Conservation (phyloP, 352 stramenopile genomes). For the Phytopythium montanum region DNA sequence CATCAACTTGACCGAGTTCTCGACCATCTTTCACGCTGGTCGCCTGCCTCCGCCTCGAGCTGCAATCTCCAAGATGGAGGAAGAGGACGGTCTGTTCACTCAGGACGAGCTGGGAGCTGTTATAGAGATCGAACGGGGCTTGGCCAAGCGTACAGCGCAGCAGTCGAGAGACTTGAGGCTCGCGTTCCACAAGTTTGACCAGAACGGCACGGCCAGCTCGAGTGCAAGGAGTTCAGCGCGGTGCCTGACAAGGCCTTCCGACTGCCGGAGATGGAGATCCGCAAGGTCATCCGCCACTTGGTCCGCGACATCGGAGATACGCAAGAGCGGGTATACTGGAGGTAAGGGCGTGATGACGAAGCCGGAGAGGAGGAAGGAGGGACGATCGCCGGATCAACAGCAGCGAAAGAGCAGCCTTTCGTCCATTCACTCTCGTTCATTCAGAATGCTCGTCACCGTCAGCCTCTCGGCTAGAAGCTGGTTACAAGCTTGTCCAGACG, state of each 20-base stretch:
- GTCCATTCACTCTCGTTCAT: too few species aligned
- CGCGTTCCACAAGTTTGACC: conserved; percentile 65
- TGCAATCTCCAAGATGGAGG: conserved; percentile 13
- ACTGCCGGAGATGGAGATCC: conserved; percentile 59
- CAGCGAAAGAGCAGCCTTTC: too few species aligned
- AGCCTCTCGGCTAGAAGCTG: too few species aligned
- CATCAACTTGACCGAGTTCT: conserved; percentile 58
- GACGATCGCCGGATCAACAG: conserved; percentile 7
- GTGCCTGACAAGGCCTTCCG: conserved; percentile 61
- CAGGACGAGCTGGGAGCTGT: conserved; percentile 51
- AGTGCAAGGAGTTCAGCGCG: conserved; percentile 68
- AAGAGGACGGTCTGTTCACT: conserved; percentile 28
- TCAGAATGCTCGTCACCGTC: too few species aligned
- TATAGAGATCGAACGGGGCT: conserved; percentile 59
- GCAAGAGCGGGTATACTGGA: conserved; percentile 16
- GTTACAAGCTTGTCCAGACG: too few species aligned
- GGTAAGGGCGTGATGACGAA: conserved; percentile 9
- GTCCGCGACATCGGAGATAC: conserved; percentile 38
- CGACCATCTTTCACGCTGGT: conserved; percentile 47
- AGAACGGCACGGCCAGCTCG: conserved; percentile 55
- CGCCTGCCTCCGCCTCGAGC: conserved; percentile 16
- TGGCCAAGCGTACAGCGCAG: conserved; percentile 46
- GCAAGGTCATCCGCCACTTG: conserved; percentile 67
- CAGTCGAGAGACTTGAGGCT: conserved; percentile 50
- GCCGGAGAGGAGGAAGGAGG: conserved; percentile 10